These are phyloP conservation scores for Pyronema domesticum DNA, from an alignment of 495 filamentous ascomycete genomes.

Conservation along the genomic window DNA sequence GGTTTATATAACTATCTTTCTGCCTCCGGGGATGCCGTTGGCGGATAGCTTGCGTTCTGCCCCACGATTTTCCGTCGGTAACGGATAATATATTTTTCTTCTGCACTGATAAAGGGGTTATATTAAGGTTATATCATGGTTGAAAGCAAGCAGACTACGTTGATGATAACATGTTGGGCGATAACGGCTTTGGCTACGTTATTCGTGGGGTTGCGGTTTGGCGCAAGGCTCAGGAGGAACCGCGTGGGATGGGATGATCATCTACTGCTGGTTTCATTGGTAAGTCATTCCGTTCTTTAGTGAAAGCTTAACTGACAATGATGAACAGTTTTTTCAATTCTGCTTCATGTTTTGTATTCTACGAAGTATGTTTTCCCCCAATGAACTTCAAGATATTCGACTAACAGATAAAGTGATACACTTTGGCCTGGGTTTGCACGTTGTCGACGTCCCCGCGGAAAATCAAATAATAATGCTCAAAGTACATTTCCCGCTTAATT, in stretches of 20 bases:
- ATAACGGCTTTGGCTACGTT: not conserved
- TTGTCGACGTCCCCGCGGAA: not conserved
- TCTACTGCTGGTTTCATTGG: not conserved
- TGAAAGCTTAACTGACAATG: not conserved
- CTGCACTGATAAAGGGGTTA: no score
- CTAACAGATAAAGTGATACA: not conserved
- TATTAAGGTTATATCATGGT: no score
- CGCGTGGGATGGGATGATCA: not conserved
- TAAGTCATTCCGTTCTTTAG: not conserved
- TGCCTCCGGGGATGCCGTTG: no score
- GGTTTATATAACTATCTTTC: no score
- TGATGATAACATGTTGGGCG: not conserved
- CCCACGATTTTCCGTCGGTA: no score
- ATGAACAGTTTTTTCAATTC: not conserved
- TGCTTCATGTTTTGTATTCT: not conserved
- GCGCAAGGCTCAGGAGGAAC: not conserved
- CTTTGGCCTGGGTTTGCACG: constrained; percentile 1
- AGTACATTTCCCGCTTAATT: not conserved
- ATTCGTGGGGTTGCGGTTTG: not conserved
- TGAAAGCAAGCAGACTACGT: no score
- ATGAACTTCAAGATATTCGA: not conserved
- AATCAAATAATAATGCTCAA: not conserved
- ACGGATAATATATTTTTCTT: no score
- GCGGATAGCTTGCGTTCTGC: no score
- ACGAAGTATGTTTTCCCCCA: not conserved